Conservation (phyloP, 2,329 filamentous ascomycete species). For the Dryadomyces quercivorus region DNA sequence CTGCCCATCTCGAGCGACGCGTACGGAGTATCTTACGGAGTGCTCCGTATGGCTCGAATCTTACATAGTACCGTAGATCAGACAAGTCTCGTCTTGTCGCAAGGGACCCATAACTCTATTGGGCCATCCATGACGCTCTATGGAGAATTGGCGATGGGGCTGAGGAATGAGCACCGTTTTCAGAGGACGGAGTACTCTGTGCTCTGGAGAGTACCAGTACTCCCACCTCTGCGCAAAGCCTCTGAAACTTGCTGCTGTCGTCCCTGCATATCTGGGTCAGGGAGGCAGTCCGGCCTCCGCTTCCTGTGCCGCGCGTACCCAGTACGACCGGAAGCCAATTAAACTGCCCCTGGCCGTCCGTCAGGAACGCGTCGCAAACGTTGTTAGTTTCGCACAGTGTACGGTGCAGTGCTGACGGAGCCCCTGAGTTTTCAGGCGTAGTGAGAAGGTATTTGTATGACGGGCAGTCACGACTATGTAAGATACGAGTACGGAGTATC, state of each 20-base stretch:
- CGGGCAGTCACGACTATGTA: too few relatives aligned
- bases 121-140: not conserved
- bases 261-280: not conserved
- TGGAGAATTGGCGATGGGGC: not conserved
- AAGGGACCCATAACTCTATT: not conserved
- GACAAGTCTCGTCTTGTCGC: too few relatives aligned
- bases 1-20: too few relatives aligned
- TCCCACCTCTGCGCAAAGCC: not conserved
- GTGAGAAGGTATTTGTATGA: too few relatives aligned
- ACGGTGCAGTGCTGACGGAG: too few relatives aligned
- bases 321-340: not conserved
- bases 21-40: not conserved
- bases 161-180: not conserved
- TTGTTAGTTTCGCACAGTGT: not conserved
- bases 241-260: not conserved
- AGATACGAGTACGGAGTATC: too few relatives aligned
- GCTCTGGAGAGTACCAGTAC: too few relatives aligned
- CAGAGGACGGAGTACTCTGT: not conserved
- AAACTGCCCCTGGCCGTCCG: not conserved
- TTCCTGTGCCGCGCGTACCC: conserved; percentile 1
- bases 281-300: not conserved
- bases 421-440: too few relatives aligned
- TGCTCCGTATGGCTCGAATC: too few relatives aligned
- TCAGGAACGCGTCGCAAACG: not conserved
- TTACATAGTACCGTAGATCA: not conserved